Evolutionary conservation across 495 filamentous ascomycete genomes (phyloP), one percentile per base, ranked within the genome.

Genomic region (Aspergillus steynii): DNA sequence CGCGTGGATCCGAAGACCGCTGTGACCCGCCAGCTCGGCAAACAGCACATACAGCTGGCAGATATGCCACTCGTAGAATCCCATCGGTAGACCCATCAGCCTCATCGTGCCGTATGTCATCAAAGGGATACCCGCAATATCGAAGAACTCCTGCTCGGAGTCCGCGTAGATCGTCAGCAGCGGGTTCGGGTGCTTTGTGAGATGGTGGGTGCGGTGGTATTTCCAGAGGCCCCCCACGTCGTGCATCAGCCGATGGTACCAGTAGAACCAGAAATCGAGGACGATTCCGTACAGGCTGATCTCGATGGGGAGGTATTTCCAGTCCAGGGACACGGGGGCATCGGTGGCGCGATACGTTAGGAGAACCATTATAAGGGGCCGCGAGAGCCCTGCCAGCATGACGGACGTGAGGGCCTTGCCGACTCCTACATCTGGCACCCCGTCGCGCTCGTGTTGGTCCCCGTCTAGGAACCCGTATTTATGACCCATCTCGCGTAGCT

Each of bases 191-290:
- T 77, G 74, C 58, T 77, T 77, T 3, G 74, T 75, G 5, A 77
- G 63, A 53, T 77, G 74, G 65, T 77, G 74, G 3, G 74, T 77
- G 15, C 72, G 72, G 61, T 77, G 74, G 65, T 69, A 77, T 45
- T 74, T 69, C 74, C 74, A 77, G 4, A 77, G 67, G 0, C 52
- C 50, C 37, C 52, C 65, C 20, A 72, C 55, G 20, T 74, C 72
- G 50, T 77, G 74, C 69, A 74, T 72, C 6, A 66, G 20, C 0
- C 74, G 72, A 49, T 77, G 74, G 64, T 73, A 74, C 68, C 71
- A 73, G 64, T 76, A 76, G 62, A 75, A 76, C 73, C 73, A 76
- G 61, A 76, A 76, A 56, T 77, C 74, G 55, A 77, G 69, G 55
- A 72, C 67, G 49, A 77, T 64, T 1, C 71, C 71, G 57, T 77